A percentile compares a stretch with the other conserved stretches of the same genome.
These are phyloP conservation scores for Tricholoma furcatifolium DNA, from an alignment of 768 basidiomycete genomes.

Conservation along the genomic window DNA sequence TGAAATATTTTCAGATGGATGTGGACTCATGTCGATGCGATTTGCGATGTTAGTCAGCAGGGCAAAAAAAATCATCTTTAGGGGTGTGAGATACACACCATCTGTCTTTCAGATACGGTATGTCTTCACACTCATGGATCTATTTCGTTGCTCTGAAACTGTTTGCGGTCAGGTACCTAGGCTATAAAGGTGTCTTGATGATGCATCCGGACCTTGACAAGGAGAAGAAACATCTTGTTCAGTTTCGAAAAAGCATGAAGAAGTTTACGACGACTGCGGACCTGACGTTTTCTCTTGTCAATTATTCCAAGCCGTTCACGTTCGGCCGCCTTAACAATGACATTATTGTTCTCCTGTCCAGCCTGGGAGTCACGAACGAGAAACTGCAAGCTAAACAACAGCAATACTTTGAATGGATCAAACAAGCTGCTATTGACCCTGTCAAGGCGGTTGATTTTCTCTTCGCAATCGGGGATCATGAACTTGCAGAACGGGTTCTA, in stretches of 20 bases:
- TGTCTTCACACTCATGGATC: background rate
- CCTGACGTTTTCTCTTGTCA: constrained; percentile 66
- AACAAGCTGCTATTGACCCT: constrained; percentile 44
- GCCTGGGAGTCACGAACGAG: constrained; percentile 58
- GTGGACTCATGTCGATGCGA: constrained; percentile 57
- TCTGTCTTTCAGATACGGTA: constrained; percentile 65
- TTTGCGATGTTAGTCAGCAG: constrained; percentile 54
- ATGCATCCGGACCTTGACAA: constrained; percentile 58
- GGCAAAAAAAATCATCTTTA: constrained; percentile 53
- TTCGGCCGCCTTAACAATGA: constrained; percentile 72
- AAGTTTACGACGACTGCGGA: constrained; percentile 60
- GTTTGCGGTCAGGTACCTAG: constrained; percentile 48
- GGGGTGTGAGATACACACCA: constrained; percentile 56
- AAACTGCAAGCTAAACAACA: constrained; percentile 53
- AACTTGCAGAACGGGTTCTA: constrained; percentile 50
- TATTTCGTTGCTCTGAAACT: background rate
- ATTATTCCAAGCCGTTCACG: constrained; percentile 59
- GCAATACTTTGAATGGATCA: constrained; percentile 60
- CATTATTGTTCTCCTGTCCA: constrained; percentile 62
- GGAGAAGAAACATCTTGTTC: constrained; percentile 42
- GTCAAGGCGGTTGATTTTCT: constrained; percentile 55
- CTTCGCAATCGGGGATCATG: constrained; percentile 47
- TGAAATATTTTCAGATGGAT: constrained; percentile 67
- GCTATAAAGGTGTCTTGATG: constrained; percentile 73
- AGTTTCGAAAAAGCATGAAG: constrained; percentile 70